Evolutionary conservation across 108 stramenopile genomes (phyloP), one percentile per base, ranked within the genome.

Genomic region (Skeletonema potamos): DNA sequence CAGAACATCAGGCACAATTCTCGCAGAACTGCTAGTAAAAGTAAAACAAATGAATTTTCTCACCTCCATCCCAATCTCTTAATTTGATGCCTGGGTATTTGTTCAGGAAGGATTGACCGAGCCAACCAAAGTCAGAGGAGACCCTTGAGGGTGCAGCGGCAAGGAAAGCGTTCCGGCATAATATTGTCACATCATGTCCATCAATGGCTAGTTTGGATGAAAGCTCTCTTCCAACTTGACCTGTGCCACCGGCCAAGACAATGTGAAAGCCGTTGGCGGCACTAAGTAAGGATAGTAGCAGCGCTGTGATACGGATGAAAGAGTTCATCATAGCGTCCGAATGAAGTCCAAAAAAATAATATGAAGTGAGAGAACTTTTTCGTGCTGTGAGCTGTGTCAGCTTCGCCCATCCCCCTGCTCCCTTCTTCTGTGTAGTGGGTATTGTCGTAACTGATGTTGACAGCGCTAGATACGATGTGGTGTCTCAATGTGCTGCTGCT

Each of bases 61-160:
- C 39, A 41, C 93, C 93, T 17, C 91, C 93, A 73, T 92, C 91
- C 89, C 89, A 95, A 66, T 95, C 93, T 27, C 93, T 71, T 30
- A 95, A 60, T 54, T 57, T 59, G 7, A 93, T 85, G 29, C 83
- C 70, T 3, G 82, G 82, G 58, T 91, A 48, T 17, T 82, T 78
- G 2, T 62, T 54, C 37, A 95, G 33, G 66, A 87, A 92, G 6
- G 58, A 61, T 72, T 78, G 26, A 5, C 93, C 93, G 13, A 92
- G 68, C 74, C 86, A 92, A 2, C 93, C 93, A 74, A 92, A 95
- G 20, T 82, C 85, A 54, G 73, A 70, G 1, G 93, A 86, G 4
- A 90, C 93, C 7, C 86, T 83, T n/a, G 56, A 54, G 18, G 93
- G 91, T 15, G 93, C 73, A 2, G 88, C 70, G 15, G 93, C 93